Base-by-base conservation (phyloP, 2,329 filamentous ascomycete genomes). In the Arthrobotrys sinensis region DNA sequence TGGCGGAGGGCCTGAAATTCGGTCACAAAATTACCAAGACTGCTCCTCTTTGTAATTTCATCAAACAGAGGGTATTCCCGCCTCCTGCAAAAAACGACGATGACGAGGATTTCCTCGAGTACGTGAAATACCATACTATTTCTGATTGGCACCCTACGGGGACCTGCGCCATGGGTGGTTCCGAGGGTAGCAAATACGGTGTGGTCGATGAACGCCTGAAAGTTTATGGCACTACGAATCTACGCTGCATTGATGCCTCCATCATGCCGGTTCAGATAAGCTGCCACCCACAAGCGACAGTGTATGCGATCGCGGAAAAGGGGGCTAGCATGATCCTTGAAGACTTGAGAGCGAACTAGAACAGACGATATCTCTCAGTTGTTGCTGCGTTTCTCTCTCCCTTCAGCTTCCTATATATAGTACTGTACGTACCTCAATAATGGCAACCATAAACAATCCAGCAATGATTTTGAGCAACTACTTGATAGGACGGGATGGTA, bases 161-260 rank as follows among this genome's bases (percentile, higher is more conserved):
- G 0, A 86, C 85, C 0, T 86, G 85, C 60, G 84, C 85, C 0
- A 85, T 87, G 85, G 86, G 86, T 10, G 83, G 82, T 0, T 53
- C 19, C 21, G 14, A 16, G 3, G 66, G 73, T 19, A 52, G 19
- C 10, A 55, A 67, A 52, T 62, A 87, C 0, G 87, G 87, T 1
- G 87, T 88, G 8, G 87, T 88, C 0, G 85, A 87, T 73, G 80
- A 85, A 10, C 81, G 83, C 16, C 81, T 87, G 8, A 81, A 82
- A 55, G 86, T 87, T 0, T 86, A 86, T 73, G 86, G 86, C 1
- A 85, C 84, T 21, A 80, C 79, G 45, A 86, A 86, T 65, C 76
- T 87, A 65, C 83, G 86, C 40, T 83, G 87, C 24, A 85, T 87
- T 7, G 86, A 78, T 55, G 50, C 48, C 34, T 67, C 57, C 21